Percentiles rank a stretch among this genome's conserved stretches.
phyloP scores from a whole-genome alignment of 2,329 filamentous ascomycete genomes.

The Pestalotiopsis sp. region DNA sequence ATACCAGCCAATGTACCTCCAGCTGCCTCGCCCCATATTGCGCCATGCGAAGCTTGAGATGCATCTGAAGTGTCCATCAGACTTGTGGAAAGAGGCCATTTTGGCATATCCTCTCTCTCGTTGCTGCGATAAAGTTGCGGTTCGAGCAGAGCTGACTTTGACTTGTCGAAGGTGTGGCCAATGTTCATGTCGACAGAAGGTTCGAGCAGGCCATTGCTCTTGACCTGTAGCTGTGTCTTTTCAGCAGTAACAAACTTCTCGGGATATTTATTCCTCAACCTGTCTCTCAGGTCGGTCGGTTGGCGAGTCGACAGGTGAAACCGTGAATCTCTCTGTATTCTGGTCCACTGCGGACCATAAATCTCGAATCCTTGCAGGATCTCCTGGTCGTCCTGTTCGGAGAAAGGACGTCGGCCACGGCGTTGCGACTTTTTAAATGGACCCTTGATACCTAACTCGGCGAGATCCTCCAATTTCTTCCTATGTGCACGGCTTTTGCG shows the following conservation, averaged over 20 bases:
- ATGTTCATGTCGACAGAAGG: slow-evolving; percentile 55
- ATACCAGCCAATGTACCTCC: slow-evolving; percentile 41
- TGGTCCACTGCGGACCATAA: slow-evolving; percentile 68
- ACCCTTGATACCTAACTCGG: slow-evolving; percentile 60
- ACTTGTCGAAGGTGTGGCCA: slow-evolving; percentile 44
- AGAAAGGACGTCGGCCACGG: slow-evolving; percentile 63
- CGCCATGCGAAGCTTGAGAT: slow-evolving; percentile 36
- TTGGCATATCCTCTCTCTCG: slow-evolving; percentile 51
- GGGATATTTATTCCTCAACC: slow-evolving; percentile 66
- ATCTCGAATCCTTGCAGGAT: slow-evolving; percentile 62
- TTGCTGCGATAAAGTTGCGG: slow-evolving; percentile 41
- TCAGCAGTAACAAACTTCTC: slow-evolving; percentile 60
- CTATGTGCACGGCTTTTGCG: slow-evolving; percentile 58
- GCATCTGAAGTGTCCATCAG: slow-evolving; percentile 35
- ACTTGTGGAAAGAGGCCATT: slow-evolving; percentile 41
- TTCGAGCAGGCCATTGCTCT: slow-evolving; percentile 50
- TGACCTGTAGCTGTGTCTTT: slow-evolving; percentile 52
- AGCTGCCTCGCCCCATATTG: slow-evolving; percentile 48
- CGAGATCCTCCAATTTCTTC: slow-evolving; percentile 58
- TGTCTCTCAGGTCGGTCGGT: slow-evolving; percentile 65
- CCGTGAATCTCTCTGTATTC: slow-evolving; percentile 62
- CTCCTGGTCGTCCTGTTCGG: slow-evolving; percentile 63
- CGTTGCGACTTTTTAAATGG: slow-evolving; percentile 66
- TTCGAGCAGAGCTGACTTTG: slow-evolving; percentile 40
- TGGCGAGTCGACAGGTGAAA: slow-evolving; percentile 62